Evolutionary conservation across 441 rosid species (phyloP).

Genomic region (Eutrema salsugineum): DNA sequence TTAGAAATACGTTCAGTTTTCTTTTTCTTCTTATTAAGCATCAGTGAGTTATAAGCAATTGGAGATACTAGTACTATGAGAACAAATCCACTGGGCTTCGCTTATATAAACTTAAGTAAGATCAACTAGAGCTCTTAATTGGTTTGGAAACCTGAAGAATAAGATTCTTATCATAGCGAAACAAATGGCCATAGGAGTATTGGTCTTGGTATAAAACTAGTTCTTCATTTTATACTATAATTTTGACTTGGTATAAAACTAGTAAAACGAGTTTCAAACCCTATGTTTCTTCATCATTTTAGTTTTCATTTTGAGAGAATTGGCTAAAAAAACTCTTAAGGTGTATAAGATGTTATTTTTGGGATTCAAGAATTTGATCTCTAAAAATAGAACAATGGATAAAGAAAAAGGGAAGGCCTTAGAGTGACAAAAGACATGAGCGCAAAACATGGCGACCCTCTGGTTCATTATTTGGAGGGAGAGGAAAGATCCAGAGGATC

Average conservation of each 20-base stretch:
- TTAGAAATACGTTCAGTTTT: neutral
- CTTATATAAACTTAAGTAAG: no score
- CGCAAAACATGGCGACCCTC: conserved; percentile 36
- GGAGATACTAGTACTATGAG: neutral
- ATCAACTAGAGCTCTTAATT: no score
- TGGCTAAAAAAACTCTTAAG: neutral
- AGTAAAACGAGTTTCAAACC: no score
- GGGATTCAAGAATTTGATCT: neutral
- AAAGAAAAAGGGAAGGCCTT: neutral
- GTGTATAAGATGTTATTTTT: neutral
- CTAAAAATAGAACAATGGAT: conserved; percentile 15
- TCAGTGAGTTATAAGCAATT: neutral
- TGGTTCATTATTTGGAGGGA: conserved; percentile 31
- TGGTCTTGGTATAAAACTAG: no score
- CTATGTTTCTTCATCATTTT: no score
- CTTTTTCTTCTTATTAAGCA: neutral
- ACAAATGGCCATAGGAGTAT: no score
- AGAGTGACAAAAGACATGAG: conserved; percentile 6
- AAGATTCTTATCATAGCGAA: no score
- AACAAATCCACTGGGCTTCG: neutral
- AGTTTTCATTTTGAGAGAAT: no score
- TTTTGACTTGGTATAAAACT: no score
- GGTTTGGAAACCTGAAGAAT: no score
- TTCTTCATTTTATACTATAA: no score
- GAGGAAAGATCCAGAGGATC: conserved; percentile 12